These are phyloP conservation scores for Nigrograna mackinnonii DNA, from an alignment of 2,329 filamentous ascomycete genomes.

Conservation along the genomic window DNA sequence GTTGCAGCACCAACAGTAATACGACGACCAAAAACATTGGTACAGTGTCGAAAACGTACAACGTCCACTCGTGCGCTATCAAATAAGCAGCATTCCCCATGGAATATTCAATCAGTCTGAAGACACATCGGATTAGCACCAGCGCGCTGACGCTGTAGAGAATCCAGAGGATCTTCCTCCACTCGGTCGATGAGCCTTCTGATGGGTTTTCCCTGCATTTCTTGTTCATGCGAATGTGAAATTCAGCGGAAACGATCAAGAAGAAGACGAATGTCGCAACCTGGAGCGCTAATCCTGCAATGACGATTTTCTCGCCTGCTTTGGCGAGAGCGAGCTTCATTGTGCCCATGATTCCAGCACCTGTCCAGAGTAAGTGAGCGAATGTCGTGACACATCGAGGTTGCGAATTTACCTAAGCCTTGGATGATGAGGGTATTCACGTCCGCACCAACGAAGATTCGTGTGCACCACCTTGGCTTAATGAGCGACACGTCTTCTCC, in stretches of 20 bases:
- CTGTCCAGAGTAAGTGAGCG: slow-evolving; percentile 8
- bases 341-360: slow-evolving; percentile 35
- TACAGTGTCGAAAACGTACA: slow-evolving; percentile 53
- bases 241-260: slow-evolving; percentile 30
- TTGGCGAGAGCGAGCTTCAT: slow-evolving; percentile 34
- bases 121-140: slow-evolving; percentile 55
- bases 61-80: slow-evolving; percentile 48
- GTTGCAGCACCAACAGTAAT: slow-evolving; percentile 35
- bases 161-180: slow-evolving; percentile 34
- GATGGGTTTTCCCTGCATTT: slow-evolving; percentile 5
- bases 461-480: slow-evolving; percentile 30
- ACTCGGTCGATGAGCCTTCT: slow-evolving; percentile 4
- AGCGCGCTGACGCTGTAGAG: slow-evolving; percentile 53
- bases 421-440: slow-evolving; percentile 32
- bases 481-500: slow-evolving; percentile 29
- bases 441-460: slow-evolving; percentile 31
- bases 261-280: slow-evolving; percentile 37
- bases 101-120: slow-evolving; percentile 56
- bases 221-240: slow-evolving; percentile 29
- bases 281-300: slow-evolving; percentile 36
- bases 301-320: slow-evolving; percentile 37
- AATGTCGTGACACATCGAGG: not conserved
- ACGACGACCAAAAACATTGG: slow-evolving; percentile 50
- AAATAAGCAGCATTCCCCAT: slow-evolving; percentile 51
- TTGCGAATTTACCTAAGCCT: slow-evolving; percentile 24